Base-by-base conservation (phyloP, 441 rosid species). In the Mallotus japonicus region DNA sequence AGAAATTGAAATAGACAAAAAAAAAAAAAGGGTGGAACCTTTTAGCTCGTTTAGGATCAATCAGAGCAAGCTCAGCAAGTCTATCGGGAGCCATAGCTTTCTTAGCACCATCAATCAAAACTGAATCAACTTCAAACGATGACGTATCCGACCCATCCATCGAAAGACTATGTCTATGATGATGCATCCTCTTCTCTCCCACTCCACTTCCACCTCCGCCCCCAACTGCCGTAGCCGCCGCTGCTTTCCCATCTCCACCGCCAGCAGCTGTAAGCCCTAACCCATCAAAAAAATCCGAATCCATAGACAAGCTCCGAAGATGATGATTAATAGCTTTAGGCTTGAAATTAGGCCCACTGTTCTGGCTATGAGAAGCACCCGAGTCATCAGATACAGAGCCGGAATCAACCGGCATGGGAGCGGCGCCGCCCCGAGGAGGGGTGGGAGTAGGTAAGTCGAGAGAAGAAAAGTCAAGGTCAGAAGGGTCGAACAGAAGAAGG, bases 11-110 rank as follows among this genome's bases (percentile, higher is more conserved):
- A 37, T 37, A 37, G 6, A 37, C 40, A 37, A 4, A 37, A 37
- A 37, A 37, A 1, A 10, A 56, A 2, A n/a, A 62, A 6, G 63
- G 60, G 19, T 6, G 19, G 13, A 4, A 92, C 99, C 99, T 86
- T 83, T 92, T 95, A 74, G 97, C 99, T 83, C 97, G 83, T 80
- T 88, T 95, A 72, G 99, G 99, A 86, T 95, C 99, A 72, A 92
- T 85, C 73, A 90, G 83, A 66, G 97, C 86, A 46, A 94, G 92
- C 77, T 94, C 99, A 34, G 97, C 95, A 24, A 95, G 86, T 73
- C 84, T 88, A 20, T 92, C 97, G 75, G 91, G 90, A 73, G 83
- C 90, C 90, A 89, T 84, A 68, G 92, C 85, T 83, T 92, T 92
- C 90, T 95, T 92, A n/a, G 73, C 69, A 56, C 87, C 91, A 69